Conservation (phyloP, 2,329 filamentous ascomycete genomes). For the Aspergillus fijiensis region DNA sequence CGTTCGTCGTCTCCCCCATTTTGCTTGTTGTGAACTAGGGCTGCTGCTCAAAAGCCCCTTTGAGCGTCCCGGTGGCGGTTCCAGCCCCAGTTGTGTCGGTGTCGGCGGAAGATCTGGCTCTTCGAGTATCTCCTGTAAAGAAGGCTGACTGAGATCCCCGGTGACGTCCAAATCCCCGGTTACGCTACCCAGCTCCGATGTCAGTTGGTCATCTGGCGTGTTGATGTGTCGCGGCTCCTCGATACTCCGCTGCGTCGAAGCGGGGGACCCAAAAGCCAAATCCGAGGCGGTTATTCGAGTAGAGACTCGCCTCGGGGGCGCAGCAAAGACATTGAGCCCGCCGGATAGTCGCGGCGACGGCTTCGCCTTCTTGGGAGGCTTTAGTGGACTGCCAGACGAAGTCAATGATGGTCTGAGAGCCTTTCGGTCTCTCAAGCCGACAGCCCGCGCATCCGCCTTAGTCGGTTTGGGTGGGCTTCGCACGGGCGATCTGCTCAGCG, state of each 20-base stretch:
- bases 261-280: conserved; percentile 31
- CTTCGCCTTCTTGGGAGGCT: conserved; percentile 13
- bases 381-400: conserved; percentile 28
- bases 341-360: conserved; percentile 27
- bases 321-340: conserved; percentile 37
- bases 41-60: conserved; percentile 38
- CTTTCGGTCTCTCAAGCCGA: conserved; percentile 39
- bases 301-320: conserved; percentile 37
- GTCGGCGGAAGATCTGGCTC: conserved; percentile 65
- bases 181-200: conserved; percentile 33
- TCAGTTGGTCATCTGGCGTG: conserved; percentile 36
- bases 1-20: conserved; percentile 26
- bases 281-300: conserved; percentile 33
- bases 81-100: conserved; percentile 42
- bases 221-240: conserved; percentile 14
- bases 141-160: conserved; percentile 18
- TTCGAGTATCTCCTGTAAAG: conserved; percentile 36
- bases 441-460: conserved; percentile 19
- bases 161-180: conserved; percentile 24
- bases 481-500: conserved; percentile 41
- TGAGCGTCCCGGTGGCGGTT: conserved; percentile 34
- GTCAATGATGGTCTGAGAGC: conserved; percentile 37
- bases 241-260: conserved; percentile 12
- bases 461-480: conserved; percentile 28
- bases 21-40: conserved; percentile 34